Evolutionary conservation across 345 rosid species (phyloP), one percentile per base, ranked within the genome.

Genomic region (Aquilaria malaccensis): DNA sequence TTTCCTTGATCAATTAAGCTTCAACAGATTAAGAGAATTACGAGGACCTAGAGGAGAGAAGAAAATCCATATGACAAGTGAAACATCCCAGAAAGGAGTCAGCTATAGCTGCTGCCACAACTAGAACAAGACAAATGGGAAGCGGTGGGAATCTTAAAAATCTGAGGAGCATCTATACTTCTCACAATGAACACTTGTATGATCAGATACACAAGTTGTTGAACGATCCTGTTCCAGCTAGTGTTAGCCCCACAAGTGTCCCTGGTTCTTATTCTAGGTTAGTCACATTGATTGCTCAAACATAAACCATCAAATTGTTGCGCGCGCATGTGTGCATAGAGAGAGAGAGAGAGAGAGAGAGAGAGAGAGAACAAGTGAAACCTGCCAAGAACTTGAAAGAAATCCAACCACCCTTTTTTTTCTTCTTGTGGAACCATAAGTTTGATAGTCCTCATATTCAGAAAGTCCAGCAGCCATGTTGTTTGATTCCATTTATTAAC

Each of bases 311-410:
- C 12, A 58, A 0, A 10, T 14, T 54, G n/a, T 11, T 45, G 29
- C 6, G 2, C 30, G 9, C 58, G 50, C 29, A 58, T 31, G n/a
- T 31, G 30, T 11, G 14, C 15, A 52, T 15, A 14, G 13, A 52
- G 2, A 14, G 37, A 9, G 13, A 45, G 37, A 22, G 30, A 10
- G 7, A 2, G 46, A 9, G 6, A 32, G 22, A 22, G 22, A 22
- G 51, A 50, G 31, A 51, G 45, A 59, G 13, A 15, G 64, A 41
- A 4, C 56, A 31, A 61, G 33, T 61, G 47, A 47, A 47, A 83
- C 87, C 87, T 12, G 63, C 57, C 10, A 79, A 64, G 76, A 83
- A 85, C 11, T 84, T 82, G 58, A 79, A 73, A 43, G 91, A 80
- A 46, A 71, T 59, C 88, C 84, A 82, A 55, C 76, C 74, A 32